Percentiles rank a stretch among this genome's conserved stretches.
Evolutionary conservation across 1,139 yeast genomes (phyloP).

Genomic region (Yamadazyma epiphylla): DNA sequence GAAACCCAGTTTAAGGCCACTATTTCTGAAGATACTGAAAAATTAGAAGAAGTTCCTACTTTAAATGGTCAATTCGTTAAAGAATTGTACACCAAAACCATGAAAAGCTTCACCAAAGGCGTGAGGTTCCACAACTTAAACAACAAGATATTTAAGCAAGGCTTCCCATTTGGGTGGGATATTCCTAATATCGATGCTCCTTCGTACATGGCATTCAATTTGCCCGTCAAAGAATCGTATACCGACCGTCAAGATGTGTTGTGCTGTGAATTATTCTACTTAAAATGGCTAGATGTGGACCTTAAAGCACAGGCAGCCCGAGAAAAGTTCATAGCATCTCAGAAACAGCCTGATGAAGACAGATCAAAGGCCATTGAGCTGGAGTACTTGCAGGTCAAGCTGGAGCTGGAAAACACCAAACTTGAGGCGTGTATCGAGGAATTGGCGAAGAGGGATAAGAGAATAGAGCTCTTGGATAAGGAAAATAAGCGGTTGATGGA

Average conservation of each 20-base stretch:
- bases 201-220: conserved; percentile 9
- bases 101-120: conserved; percentile 10
- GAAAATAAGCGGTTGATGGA: conserved; percentile 33
- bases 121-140: conserved; percentile 6
- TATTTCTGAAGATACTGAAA: conserved; percentile 5
- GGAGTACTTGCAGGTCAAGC: conserved; percentile 1
- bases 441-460: conserved; percentile 20
- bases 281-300: conserved; percentile 21
- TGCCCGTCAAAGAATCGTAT: conserved; percentile 15
- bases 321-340: conserved; percentile 7
- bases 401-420: conserved; percentile 13
- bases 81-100: conserved; percentile 20
- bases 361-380: no score
- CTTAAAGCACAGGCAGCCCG: not conserved
- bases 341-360: no score
- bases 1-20: conserved; percentile 16
- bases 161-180: no score
- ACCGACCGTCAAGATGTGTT: conserved; percentile 15
- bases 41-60: conserved; percentile 24
- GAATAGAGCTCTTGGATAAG: conserved; percentile 20
- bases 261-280: conserved; percentile 21
- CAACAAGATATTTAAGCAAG: conserved; percentile 6
- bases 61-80: conserved; percentile 27
- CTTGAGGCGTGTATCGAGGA: conserved; percentile 22
- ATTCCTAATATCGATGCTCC: conserved; percentile 6